phyloP scores from a whole-genome alignment of 306 rosid species.

The Calophaca sinica region DNA sequence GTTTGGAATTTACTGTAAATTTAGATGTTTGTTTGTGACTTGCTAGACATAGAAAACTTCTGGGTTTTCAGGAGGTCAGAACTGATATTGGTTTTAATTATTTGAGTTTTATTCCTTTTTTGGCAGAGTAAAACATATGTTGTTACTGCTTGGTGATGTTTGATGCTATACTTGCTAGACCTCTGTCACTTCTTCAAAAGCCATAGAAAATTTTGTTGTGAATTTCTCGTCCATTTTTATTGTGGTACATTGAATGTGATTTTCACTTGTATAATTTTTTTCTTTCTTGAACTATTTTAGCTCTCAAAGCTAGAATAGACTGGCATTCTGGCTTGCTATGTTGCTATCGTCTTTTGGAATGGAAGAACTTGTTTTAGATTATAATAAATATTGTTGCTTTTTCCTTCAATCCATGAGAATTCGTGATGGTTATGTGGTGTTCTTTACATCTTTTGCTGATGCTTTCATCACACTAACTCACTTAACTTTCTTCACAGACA shows the following conservation, averaged over 20 bases:
- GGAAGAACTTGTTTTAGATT: neutral
- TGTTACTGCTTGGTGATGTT: neutral
- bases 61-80: constrained; percentile 8
- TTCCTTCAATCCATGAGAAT: constrained; percentile 15
- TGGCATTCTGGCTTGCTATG: neutral
- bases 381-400: neutral
- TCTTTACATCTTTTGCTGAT: constrained; percentile 6
- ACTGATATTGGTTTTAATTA: neutral
- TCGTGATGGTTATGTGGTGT: neutral
- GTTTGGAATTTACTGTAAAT: constrained; percentile 20
- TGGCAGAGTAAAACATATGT: neutral
- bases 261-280: neutral
- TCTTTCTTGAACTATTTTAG: neutral
- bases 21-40: constrained; percentile 1
- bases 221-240: neutral
- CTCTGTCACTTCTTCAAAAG: constrained; percentile 11
- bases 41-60: neutral
- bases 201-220: neutral
- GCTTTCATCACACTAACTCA: constrained; percentile 16
- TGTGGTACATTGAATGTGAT: neutral
- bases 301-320: constrained; percentile 12
- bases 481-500: constrained; percentile 17
- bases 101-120: neutral
- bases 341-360: constrained; percentile 7
- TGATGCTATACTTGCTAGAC: constrained; percentile 28